Evolutionary conservation across 2,329 filamentous ascomycete species (phyloP), one percentile per base, ranked within the genome.

Genomic region (Penicillium paneum): DNA sequence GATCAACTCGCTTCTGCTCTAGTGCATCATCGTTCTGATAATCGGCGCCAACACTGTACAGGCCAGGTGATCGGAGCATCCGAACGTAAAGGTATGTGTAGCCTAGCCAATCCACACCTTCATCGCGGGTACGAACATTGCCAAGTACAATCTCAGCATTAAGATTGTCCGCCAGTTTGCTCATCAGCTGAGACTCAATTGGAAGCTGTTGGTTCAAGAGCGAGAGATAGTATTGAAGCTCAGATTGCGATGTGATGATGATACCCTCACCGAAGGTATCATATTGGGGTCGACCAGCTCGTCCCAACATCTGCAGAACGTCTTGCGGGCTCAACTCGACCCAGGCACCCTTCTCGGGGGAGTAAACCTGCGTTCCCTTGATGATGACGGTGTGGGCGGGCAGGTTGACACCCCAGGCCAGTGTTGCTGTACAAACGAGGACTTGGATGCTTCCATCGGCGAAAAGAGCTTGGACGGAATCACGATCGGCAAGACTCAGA

Each of bases 261-360:
- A 99, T 97, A 71, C 94, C 94, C 74, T 99, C 94, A 70, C 94
- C 94, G 68, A 96, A 99, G 0, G 91, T 97, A 71, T 99, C 94
- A 70, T 91, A 99, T 68, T 99, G 95, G 28, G 94, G 94, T 63
- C 94, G 86, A 71, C 94, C 94, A 50, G 94, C 95, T 81, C 94
- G 91, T 68, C 94, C 94, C 67, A 99, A 85, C 95, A 99, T 99
- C 73, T 99, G 94, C 47, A 99, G 80, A 34, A 99, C 93, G 76
- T 99, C 94, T 71, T 99, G 94, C 12, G 94, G 94, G 68, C 92
- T 97, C 50, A 99, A 77, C 71, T 99, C 95, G 19, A 99, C 92
- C 93, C 94, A 99, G 73, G 90, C 94, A 78, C 94, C 94, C 78
- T 97, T 97, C 71, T 99, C 94, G 0, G 94, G 94, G 0, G 94